Percentiles rank a stretch among this genome's conserved stretches.
Conservation (phyloP, 352 stramenopile species). For the Phytophthora pinifolia region DNA sequence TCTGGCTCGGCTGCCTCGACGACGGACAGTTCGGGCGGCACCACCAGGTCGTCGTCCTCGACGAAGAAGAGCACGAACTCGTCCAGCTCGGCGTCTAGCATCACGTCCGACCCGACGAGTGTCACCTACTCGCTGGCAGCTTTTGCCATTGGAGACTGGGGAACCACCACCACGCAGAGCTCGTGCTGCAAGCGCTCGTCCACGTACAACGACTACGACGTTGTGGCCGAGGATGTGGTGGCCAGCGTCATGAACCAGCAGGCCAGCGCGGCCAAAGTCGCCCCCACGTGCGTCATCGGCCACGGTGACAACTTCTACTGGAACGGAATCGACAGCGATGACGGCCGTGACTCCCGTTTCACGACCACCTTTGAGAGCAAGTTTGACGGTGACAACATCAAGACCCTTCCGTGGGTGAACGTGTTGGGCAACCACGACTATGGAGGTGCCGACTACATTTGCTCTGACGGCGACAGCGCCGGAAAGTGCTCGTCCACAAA, state of each 20-base stretch:
- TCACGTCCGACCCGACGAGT: constrained; percentile 33
- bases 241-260: constrained; percentile 57
- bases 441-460: constrained; percentile 58
- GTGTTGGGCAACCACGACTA: constrained; percentile 71
- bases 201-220: constrained; percentile 53
- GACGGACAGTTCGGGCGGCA: constrained; percentile 8
- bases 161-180: constrained; percentile 48
- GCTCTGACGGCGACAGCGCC: constrained; percentile 23
- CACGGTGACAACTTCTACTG: constrained; percentile 74
- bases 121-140: constrained; percentile 46
- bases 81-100: constrained; percentile 10
- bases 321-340: constrained; percentile 43
- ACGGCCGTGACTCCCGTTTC: constrained; percentile 47
- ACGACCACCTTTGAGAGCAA: constrained; percentile 55
- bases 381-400: constrained; percentile 45
- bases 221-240: constrained; percentile 60
- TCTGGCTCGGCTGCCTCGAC: constrained; percentile 9
- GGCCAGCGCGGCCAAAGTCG: constrained; percentile 30
- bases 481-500: constrained; percentile 27
- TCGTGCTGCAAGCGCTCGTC: constrained; percentile 65
- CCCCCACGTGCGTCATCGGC: constrained; percentile 56
- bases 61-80: constrained; percentile 23
- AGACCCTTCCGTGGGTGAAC: constrained; percentile 56
- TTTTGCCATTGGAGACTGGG: constrained; percentile 74
- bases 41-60: constrained; percentile 21